Conservation (phyloP, 345 rosid genomes). For the Reutealis trisperma region DNA sequence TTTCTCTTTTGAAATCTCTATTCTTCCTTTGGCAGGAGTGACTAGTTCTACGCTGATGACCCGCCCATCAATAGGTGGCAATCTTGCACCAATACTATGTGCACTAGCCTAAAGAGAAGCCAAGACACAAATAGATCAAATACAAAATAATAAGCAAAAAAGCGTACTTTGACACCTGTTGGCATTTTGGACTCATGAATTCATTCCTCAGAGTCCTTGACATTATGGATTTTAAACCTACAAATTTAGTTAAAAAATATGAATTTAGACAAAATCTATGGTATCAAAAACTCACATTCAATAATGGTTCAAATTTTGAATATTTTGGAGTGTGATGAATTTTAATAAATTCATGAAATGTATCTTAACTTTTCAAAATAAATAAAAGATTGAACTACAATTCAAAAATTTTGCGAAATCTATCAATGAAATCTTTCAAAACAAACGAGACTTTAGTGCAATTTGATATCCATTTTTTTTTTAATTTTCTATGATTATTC, state of each 20-base stretch:
- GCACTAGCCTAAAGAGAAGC: conserved; percentile 74
- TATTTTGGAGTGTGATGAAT: no score
- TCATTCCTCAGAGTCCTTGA: background rate
- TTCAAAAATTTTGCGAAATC: no score
- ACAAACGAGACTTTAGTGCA: no score
- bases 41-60: conserved; percentile 85
- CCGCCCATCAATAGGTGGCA: conserved; percentile 96
- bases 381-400: no score
- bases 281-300: no score
- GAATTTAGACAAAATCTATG: no score
- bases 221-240: no score
- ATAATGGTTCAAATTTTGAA: no score
- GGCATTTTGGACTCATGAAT: background rate
- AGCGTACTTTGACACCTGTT: background rate
- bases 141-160: background rate
- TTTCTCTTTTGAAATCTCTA: conserved; percentile 78
- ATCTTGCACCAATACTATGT: conserved; percentile 91
- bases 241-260: no score
- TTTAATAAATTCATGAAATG: no score
- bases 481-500: background rate
- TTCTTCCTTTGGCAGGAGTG: conserved; percentile 91
- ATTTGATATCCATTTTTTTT: background rate
- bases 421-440: no score
- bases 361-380: no score
- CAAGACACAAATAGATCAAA: background rate